Percentiles rank a stretch among this genome's conserved stretches.
Conservation (phyloP, 108 stramenopile species). For the Poteriospumella lacustris region DNA sequence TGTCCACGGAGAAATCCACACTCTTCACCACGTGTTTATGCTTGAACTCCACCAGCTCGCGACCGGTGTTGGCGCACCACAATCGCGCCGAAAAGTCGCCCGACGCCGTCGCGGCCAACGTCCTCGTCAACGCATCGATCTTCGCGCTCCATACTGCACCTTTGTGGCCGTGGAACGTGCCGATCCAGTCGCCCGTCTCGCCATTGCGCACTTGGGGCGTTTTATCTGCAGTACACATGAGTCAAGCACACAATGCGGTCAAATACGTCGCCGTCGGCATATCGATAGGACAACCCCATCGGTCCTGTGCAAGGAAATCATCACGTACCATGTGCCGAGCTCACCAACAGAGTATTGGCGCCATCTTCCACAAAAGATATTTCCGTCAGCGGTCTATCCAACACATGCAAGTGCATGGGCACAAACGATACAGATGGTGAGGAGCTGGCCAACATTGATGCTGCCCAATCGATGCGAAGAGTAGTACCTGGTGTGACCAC, state of each 20-base stretch:
- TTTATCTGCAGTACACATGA: constrained; percentile 46
- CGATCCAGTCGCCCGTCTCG: constrained; percentile 94
- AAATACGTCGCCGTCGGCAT: too few species aligned
- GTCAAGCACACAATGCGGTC: too few species aligned
- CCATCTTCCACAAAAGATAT: constrained; percentile 1
- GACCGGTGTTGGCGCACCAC: constrained; percentile 58
- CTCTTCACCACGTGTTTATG: constrained; percentile 96
- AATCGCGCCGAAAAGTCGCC: constrained; percentile 66
- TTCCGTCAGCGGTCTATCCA: background rate
- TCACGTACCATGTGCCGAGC: constrained; percentile 1
- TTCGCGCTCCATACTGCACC: constrained; percentile 98
- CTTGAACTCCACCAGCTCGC: constrained; percentile 53
- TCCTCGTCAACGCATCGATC: constrained; percentile 66
- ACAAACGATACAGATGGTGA: too few species aligned
- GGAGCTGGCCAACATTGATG: too few species aligned
- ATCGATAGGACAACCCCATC: too few species aligned
- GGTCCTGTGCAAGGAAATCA: too few species aligned
- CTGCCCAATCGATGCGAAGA: too few species aligned
- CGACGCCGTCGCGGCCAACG: constrained; percentile 76
- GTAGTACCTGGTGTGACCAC: too few species aligned
- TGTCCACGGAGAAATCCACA: constrained; percentile 76
- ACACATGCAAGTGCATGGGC: too few species aligned
- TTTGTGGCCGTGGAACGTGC: constrained; percentile 94
- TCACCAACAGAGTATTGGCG: background rate
- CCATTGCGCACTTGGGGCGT: constrained; percentile 93